Conservation (phyloP, 768 basidiomycete species). For the Podaxis carcinomalis region DNA sequence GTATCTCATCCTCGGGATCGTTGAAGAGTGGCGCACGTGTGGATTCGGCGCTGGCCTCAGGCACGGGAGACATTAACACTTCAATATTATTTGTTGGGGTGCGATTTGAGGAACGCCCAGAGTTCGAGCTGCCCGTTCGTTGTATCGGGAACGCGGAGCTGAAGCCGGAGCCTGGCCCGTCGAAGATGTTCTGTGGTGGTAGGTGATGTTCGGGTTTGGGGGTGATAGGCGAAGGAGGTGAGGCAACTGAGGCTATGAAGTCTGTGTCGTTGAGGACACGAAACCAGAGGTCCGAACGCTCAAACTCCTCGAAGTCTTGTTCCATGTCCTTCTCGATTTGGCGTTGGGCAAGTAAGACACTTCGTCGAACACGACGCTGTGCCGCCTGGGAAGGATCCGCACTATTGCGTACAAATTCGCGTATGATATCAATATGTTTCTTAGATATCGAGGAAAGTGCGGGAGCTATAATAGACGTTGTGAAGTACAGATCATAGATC, state of each 20-base stretch:
- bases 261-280: slow-evolving; percentile 76
- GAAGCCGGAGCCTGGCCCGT: slow-evolving; percentile 35
- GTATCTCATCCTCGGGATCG: slow-evolving; percentile 69
- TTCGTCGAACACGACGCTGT: slow-evolving; percentile 61
- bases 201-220: neutral
- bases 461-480: slow-evolving; percentile 50
- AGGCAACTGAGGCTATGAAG: slow-evolving; percentile 21
- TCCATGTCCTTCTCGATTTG: slow-evolving; percentile 89
- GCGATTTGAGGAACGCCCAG: slow-evolving; percentile 29
- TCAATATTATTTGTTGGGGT: slow-evolving; percentile 59
- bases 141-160: slow-evolving; percentile 32
- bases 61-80: slow-evolving; percentile 73
- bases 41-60: slow-evolving; percentile 46
- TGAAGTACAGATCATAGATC: slow-evolving; percentile 87
- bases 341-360: slow-evolving; percentile 79
- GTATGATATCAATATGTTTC: slow-evolving; percentile 69
- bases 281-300: slow-evolving; percentile 88
- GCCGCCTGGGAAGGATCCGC: slow-evolving; percentile 35
- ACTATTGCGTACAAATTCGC: slow-evolving; percentile 51
- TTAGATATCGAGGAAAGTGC: slow-evolving; percentile 60
- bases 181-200: slow-evolving; percentile 16
- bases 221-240: slow-evolving; percentile 11
- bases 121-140: slow-evolving; percentile 36
- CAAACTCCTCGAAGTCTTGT: slow-evolving; percentile 87
- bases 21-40: slow-evolving; percentile 75